A percentile compares a stretch with the other conserved stretches of the same genome.
phyloP scores from a whole-genome alignment of 768 basidiomycete genomes.

The Suillus fuscotomentosus region DNA sequence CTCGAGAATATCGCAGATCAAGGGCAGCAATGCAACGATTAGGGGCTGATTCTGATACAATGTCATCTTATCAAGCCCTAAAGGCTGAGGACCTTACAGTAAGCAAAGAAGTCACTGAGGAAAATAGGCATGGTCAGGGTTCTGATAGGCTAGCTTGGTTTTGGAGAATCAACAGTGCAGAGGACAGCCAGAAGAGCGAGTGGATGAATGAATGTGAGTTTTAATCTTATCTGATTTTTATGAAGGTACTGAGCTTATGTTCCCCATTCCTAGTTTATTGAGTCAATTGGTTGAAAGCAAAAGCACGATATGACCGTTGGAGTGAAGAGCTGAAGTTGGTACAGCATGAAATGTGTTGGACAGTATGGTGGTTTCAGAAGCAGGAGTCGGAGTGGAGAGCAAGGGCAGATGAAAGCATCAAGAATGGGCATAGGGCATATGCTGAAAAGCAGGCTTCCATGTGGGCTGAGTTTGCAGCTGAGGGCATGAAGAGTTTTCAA shows the following conservation, averaged over 20 bases:
- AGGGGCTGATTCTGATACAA: neutral
- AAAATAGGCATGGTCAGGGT: too few relatives aligned
- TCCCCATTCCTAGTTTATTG: neutral
- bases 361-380: slow-evolving; percentile 11
- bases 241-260: neutral
- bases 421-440: neutral
- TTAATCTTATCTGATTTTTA: too few relatives aligned
- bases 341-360: slow-evolving; percentile 21
- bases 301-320: slow-evolving; percentile 18
- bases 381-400: neutral
- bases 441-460: neutral
- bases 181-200: too few relatives aligned
- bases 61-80: neutral
- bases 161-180: too few relatives aligned
- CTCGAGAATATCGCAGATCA: neutral
- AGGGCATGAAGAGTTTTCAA: neutral
- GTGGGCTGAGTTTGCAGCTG: neutral
- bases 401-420: neutral
- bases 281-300: slow-evolving; percentile 12
- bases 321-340: slow-evolving; percentile 15
- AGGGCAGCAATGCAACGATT: neutral
- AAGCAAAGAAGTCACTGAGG: slow-evolving; percentile 6
- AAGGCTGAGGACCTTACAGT: slow-evolving; percentile 2
- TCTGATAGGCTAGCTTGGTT: too few relatives aligned
- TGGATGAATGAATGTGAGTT: too few relatives aligned